Evolutionary conservation across 2,329 filamentous ascomycete genomes (phyloP).

Genomic region (Xylaria sp.): DNA sequence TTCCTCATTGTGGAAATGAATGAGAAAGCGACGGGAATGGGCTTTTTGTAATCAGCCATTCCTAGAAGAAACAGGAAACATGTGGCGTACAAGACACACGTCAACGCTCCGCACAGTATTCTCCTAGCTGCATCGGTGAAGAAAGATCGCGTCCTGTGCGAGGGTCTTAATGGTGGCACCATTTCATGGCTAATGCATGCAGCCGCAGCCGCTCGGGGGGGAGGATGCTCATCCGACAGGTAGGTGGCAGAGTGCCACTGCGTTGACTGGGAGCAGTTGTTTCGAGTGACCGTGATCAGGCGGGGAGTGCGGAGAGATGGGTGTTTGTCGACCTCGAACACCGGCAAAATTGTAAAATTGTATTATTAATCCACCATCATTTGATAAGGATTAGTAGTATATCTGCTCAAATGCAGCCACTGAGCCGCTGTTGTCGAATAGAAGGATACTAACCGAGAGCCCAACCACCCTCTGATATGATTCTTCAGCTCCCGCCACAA

Average conservation of each 20-base stretch:
- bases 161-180: background rate
- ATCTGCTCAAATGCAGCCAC: background rate
- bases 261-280: constrained; percentile 7
- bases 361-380: background rate
- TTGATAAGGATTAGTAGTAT: too few species aligned
- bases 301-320: constrained; percentile 13
- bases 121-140: background rate
- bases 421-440: too few species aligned
- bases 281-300: background rate
- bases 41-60: background rate
- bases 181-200: background rate
- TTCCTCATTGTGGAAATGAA: background rate
- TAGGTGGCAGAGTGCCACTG: background rate
- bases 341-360: constrained; percentile 28
- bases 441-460: background rate
- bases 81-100: too few species aligned
- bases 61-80: too few species aligned
- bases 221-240: background rate
- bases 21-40: background rate
- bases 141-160: background rate
- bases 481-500: background rate
- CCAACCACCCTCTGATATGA: background rate
- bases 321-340: background rate
- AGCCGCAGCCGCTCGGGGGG: background rate
- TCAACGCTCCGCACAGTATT: background rate